A percentile compares a stretch with the other conserved stretches of the same genome.
phyloP scores from a whole-genome alignment of 371 early-diverging fungal species.

The Apophysomyces sp. region DNA sequence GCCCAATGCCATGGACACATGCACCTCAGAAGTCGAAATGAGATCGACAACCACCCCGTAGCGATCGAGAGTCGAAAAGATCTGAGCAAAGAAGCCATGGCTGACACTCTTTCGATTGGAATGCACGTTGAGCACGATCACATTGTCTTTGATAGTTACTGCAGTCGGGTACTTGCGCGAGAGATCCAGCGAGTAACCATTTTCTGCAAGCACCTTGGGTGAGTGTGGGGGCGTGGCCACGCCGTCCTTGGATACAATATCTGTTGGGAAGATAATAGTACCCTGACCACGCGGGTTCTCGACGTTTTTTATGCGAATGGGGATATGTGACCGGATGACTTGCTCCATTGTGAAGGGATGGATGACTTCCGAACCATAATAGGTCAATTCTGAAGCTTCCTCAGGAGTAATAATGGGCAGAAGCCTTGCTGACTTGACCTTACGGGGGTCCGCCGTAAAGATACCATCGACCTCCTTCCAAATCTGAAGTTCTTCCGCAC shows the following conservation, averaged over 20 bases:
- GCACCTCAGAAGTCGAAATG: constrained; percentile 95
- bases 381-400: constrained; percentile 98
- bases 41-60: constrained; percentile 93
- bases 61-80: constrained; percentile 87
- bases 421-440: constrained; percentile 87
- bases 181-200: constrained; percentile 72
- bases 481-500: constrained; percentile 90
- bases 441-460: constrained; percentile 98
- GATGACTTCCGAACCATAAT: constrained; percentile 97
- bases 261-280: constrained; percentile 87
- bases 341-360: constrained; percentile 99
- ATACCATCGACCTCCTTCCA: constrained; percentile 99
- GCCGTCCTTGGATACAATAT: constrained; percentile 44
- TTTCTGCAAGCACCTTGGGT: constrained; percentile 69
- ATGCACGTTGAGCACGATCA: constrained; percentile 91
- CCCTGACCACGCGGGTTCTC: constrained; percentile 90
- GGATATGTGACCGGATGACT: constrained; percentile 91
- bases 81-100: constrained; percentile 94
- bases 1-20: constrained; percentile 93
- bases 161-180: constrained; percentile 88
- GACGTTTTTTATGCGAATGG: constrained; percentile 97
- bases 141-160: constrained; percentile 95
- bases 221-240: constrained; percentile 59
- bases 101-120: constrained; percentile 93
- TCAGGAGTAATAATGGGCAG: constrained; percentile 93